Conservation (phyloP, 805 yeast genomes). For the Lachancea mirantina region DNA sequence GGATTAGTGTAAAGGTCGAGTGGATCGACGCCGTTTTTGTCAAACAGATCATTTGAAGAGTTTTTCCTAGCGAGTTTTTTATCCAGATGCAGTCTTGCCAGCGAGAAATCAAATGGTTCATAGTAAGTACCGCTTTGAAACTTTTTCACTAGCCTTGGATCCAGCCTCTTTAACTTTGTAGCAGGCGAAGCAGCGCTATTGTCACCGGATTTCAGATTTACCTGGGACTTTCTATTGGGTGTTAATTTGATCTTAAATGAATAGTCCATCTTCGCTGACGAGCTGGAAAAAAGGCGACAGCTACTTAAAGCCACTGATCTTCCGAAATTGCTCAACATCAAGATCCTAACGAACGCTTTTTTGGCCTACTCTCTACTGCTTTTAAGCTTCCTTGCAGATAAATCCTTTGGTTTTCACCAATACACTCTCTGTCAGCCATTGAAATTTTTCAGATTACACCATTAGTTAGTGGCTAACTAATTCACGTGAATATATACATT, state of each 20-base stretch:
- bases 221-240: slow-evolving; percentile 9
- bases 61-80: slow-evolving; percentile 28
- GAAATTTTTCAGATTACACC: too few relatives aligned
- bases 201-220: slow-evolving; percentile 3
- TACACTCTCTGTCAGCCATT: too few relatives aligned
- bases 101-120: slow-evolving; percentile 76
- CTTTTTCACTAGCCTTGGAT: slow-evolving; percentile 36
- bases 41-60: slow-evolving; percentile 34
- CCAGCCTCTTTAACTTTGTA: slow-evolving; percentile 24
- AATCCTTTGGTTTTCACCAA: too few relatives aligned
- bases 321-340: too few relatives aligned
- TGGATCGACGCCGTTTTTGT: slow-evolving; percentile 54
- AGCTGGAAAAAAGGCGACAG: too few relatives aligned
- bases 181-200: slow-evolving; percentile 1
- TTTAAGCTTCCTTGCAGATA: too few relatives aligned
- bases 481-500: too few relatives aligned
- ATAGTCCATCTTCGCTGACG: slow-evolving; percentile 1
- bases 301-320: too few relatives aligned
- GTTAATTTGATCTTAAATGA: slow-evolving; percentile 8
- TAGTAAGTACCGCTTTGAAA: slow-evolving; percentile 51
- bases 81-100: slow-evolving; percentile 49
- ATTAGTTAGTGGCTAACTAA: too few relatives aligned
- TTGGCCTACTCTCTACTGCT: too few relatives aligned
- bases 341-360: too few relatives aligned
- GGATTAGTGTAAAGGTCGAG: slow-evolving; percentile 68